These are phyloP conservation scores for Amanita pseudoporphyria DNA, from an alignment of 768 basidiomycete genomes.

Conservation along the genomic window DNA sequence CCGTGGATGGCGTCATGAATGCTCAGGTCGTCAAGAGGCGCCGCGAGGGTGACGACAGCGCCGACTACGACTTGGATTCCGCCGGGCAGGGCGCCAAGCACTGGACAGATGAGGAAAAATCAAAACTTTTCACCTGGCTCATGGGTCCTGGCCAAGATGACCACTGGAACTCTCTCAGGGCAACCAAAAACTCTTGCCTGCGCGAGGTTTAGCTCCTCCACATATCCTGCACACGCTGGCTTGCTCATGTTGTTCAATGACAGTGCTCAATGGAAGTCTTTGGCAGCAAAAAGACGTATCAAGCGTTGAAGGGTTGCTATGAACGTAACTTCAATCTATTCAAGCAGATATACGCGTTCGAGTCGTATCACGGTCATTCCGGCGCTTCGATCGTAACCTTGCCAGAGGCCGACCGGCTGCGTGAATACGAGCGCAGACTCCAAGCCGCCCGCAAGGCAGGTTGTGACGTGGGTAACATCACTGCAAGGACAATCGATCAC, in stretches of 20 bases:
- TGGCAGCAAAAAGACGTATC: constrained; percentile 69
- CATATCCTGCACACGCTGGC: not conserved
- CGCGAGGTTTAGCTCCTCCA: too few relatives aligned
- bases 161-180: constrained; percentile 69
- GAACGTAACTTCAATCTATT: constrained; percentile 80
- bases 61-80: constrained; percentile 37
- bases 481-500: constrained; percentile 64
- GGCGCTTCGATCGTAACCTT: constrained; percentile 29
- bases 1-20: constrained; percentile 26
- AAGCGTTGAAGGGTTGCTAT: constrained; percentile 78
- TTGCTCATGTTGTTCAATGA: constrained; percentile 5
- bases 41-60: constrained; percentile 31
- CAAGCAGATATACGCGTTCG: constrained; percentile 73
- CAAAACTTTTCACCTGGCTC: constrained; percentile 69
- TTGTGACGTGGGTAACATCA: constrained; percentile 66
- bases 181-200: constrained; percentile 76
- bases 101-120: constrained; percentile 81
- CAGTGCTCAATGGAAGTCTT: constrained; percentile 70
- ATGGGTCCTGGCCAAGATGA: constrained; percentile 65
- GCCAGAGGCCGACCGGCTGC: constrained; percentile 53
- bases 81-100: constrained; percentile 62
- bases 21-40: constrained; percentile 36
- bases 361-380: constrained; percentile 36
- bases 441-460: constrained; percentile 54
- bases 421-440: constrained; percentile 66